Evolutionary conservation across 805 yeast species (phyloP).

Genomic region (Monosporozyma solicola): DNA sequence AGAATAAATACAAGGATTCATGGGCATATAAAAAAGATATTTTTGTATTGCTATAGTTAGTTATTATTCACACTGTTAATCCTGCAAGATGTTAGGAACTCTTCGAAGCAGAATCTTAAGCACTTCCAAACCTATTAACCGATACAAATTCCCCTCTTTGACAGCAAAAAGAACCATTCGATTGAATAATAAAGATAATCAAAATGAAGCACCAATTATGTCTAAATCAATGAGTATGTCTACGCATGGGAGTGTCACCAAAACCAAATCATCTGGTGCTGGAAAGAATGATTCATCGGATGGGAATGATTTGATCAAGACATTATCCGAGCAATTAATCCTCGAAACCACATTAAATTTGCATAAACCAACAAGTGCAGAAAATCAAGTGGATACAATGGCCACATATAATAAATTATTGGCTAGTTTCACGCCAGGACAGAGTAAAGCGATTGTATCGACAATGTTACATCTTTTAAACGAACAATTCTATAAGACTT

Average conservation of each 20-base stretch:
- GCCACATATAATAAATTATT: slow-evolving; percentile 9
- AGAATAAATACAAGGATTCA: background rate
- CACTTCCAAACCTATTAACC: background rate
- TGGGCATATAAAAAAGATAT: background rate
- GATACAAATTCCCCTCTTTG: background rate
- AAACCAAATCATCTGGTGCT: background rate
- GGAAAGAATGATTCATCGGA: background rate
- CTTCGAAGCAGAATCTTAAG: background rate
- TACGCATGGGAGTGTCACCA: background rate
- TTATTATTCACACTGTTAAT: background rate
- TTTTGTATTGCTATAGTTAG: background rate
- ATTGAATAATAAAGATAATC: background rate
- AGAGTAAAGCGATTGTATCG: slow-evolving; percentile 18
- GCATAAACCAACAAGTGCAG: slow-evolving; percentile 23
- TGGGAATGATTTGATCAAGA: slow-evolving; percentile 15
- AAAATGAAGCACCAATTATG: background rate
- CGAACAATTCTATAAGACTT: slow-evolving; percentile 37
- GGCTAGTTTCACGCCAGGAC: slow-evolving; percentile 18
- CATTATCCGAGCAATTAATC: slow-evolving; percentile 24
- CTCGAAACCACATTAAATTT: slow-evolving; percentile 18
- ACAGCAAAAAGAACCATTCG: background rate
- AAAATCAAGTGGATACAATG: slow-evolving; percentile 25
- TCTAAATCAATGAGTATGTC: background rate
- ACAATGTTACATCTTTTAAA: slow-evolving; percentile 30
- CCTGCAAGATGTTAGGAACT: background rate